Percentiles rank a stretch among this genome's conserved stretches.
Conservation (phyloP, 805 yeast species). For the Starmerella asiatica region DNA sequence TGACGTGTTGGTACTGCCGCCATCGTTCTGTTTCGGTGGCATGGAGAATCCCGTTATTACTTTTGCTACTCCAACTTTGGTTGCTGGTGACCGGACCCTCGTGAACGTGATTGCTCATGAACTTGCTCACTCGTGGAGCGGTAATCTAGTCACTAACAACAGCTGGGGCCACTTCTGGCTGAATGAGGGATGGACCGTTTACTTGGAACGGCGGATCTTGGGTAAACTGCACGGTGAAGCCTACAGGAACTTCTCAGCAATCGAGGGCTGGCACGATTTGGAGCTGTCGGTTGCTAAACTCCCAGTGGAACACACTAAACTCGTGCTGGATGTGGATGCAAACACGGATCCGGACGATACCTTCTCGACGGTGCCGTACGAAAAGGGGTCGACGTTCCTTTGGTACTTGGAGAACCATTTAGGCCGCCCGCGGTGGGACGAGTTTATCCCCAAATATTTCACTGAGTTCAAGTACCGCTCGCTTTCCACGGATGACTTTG, state of each 20-base stretch:
- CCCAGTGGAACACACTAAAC: conserved; percentile 34
- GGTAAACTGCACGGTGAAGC: conserved; percentile 69
- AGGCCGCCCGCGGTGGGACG: conserved; percentile 53
- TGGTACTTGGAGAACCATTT: conserved; percentile 57
- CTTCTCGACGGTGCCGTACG: conserved; percentile 78
- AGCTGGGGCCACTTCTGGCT: conserved; percentile 93
- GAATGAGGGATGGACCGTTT: conserved; percentile 94
- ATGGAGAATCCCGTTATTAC: conserved; percentile 92
- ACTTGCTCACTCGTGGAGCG: conserved; percentile 85
- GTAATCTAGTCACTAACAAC: conserved; percentile 77
- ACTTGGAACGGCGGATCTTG: conserved; percentile 69
- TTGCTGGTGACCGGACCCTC: conserved; percentile 71
- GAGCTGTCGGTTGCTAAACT: conserved; percentile 39
- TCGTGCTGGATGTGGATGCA: conserved; percentile 53
- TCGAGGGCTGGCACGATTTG: conserved; percentile 81
- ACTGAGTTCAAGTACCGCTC: conserved; percentile 52
- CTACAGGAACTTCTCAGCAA: conserved; percentile 64
- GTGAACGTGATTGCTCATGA: conserved; percentile 89
- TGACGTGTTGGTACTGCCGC: conserved; percentile 68
- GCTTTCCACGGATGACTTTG: conserved; percentile 68
- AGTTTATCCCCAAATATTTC: conserved; percentile 69
- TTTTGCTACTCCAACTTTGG: conserved; percentile 77
- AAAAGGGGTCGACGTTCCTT: conserved; percentile 72
- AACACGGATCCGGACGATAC: conserved; percentile 80
- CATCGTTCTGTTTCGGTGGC: conserved; percentile 76